phyloP scores from a whole-genome alignment of 208 protist genomes.

The Perkinsela sp. region DNA sequence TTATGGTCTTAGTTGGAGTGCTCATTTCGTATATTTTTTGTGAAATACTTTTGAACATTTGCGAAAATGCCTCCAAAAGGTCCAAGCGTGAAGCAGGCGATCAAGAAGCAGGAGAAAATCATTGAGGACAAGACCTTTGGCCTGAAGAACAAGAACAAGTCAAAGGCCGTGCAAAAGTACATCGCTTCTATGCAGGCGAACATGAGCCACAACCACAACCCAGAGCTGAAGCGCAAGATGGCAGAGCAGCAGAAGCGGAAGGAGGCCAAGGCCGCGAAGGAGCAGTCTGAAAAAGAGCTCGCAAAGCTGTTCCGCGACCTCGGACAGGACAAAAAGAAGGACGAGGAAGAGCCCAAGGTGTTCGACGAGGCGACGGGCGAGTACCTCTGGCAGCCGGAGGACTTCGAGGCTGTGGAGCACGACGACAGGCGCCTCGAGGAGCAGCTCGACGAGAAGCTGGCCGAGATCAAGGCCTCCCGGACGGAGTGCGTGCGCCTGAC shows the following conservation, averaged over 20 bases:
- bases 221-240: slow-evolving; percentile 24
- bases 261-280: slow-evolving; percentile 30
- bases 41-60: neutral
- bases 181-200: slow-evolving; percentile 27
- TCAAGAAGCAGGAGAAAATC: slow-evolving; percentile 57
- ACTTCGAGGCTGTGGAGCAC: slow-evolving; percentile 49
- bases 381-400: slow-evolving; percentile 55
- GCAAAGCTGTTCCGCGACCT: slow-evolving; percentile 38
- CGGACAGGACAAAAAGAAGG: slow-evolving; percentile 9
- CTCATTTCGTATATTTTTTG: neutral
- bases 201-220: slow-evolving; percentile 21
- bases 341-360: slow-evolving; percentile 6
- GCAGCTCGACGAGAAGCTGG: slow-evolving; percentile 39
- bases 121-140: slow-evolving; percentile 70
- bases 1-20: neutral
- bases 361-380: slow-evolving; percentile 31
- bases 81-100: slow-evolving; percentile 29
- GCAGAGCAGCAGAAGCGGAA: slow-evolving; percentile 22
- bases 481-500: neutral
- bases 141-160: slow-evolving; percentile 71
- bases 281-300: slow-evolving; percentile 40
- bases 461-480: slow-evolving; percentile 16
- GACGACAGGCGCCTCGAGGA: slow-evolving; percentile 52
- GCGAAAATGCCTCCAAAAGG: slow-evolving; percentile 4
- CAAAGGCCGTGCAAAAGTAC: slow-evolving; percentile 55